Evolutionary conservation across 2,329 filamentous ascomycete genomes (phyloP).

Genomic region (Pseudogymnoascus sp.): DNA sequence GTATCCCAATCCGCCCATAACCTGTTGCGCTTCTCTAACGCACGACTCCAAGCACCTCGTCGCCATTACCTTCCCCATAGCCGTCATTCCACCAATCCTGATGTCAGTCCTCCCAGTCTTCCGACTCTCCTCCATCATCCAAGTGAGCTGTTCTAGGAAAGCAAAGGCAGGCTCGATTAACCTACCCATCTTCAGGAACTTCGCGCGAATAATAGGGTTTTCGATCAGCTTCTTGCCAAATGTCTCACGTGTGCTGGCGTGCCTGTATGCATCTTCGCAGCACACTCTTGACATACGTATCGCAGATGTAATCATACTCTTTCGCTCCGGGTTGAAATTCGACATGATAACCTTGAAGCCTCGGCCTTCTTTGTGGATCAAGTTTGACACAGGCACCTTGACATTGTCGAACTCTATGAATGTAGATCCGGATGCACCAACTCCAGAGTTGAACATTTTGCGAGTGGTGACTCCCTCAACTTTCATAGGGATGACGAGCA

Average conservation of each 20-base stretch:
- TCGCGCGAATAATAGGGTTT: conserved; percentile 51
- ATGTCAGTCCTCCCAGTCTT: conserved; percentile 22
- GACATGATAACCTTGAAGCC: conserved; percentile 53
- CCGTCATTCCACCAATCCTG: conserved; percentile 44
- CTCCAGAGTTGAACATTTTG: conserved; percentile 55
- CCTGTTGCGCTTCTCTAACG: conserved; percentile 47
- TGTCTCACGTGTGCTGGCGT: conserved; percentile 45
- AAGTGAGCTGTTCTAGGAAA: conserved; percentile 54
- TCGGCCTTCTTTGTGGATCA: conserved; percentile 45
- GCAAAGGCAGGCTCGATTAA: conserved; percentile 54
- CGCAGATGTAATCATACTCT: conserved; percentile 47
- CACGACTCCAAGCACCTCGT: conserved; percentile 45
- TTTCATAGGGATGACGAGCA: conserved; percentile 48
- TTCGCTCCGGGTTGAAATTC: conserved; percentile 53
- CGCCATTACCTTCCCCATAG: conserved; percentile 43
- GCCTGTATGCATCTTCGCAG: conserved; percentile 42
- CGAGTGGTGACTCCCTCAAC: conserved; percentile 43
- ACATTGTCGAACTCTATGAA: conserved; percentile 51
- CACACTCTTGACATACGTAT: conserved; percentile 51
- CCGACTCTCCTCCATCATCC: conserved; percentile 22
- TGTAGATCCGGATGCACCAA: conserved; percentile 52
- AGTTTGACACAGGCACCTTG: conserved; percentile 43
- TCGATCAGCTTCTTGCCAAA: conserved; percentile 51
- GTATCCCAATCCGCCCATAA: conserved; percentile 46
- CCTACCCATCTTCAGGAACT: conserved; percentile 50